These are phyloP conservation scores for Protea cynaroides DNA, from an alignment of 164 flowering plant species.

Conservation along the genomic window DNA sequence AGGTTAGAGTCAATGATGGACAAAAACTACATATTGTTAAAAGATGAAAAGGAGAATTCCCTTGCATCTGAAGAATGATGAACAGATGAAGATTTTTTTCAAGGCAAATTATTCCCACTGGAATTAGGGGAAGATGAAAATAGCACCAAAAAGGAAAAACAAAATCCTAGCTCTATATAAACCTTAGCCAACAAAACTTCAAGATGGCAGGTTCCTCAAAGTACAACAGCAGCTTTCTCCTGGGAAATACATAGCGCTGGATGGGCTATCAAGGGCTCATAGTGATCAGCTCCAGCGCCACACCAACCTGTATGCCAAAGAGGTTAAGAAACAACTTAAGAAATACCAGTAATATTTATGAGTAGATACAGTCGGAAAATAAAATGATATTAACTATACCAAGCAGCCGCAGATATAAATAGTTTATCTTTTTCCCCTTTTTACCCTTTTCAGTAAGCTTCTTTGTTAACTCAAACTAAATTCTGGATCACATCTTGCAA, in stretches of 20 bases:
- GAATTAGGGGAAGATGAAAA: too few relatives aligned
- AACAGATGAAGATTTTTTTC: slow-evolving; percentile 20
- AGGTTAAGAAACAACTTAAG: not conserved
- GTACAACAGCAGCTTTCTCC: slow-evolving; percentile 66
- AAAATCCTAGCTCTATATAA: slow-evolving; percentile 17
- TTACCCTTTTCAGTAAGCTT: too few relatives aligned
- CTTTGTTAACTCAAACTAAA: too few relatives aligned
- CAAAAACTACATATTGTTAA: slow-evolving; percentile 17
- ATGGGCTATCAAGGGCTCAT: slow-evolving; percentile 76
- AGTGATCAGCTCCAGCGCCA: slow-evolving; percentile 85
- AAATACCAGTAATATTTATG: not conserved
- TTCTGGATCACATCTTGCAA: not conserved
- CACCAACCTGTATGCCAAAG: slow-evolving; percentile 59
- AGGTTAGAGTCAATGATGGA: slow-evolving; percentile 17
- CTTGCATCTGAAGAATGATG: slow-evolving; percentile 21
- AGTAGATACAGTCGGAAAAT: not conserved
- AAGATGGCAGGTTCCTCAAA: slow-evolving; percentile 26
- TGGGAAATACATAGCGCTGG: slow-evolving; percentile 36
- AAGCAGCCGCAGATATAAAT: not conserved
- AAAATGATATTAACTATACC: not conserved
- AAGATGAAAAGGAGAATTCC: slow-evolving; percentile 22
- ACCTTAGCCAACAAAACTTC: slow-evolving; percentile 43
- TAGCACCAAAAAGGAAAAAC: not conserved
- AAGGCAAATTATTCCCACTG: slow-evolving; percentile 2
- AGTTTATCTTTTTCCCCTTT: not conserved